Conservation (phyloP, 1,139 yeast species). For the Debaryomycetaceae sp. region DNA sequence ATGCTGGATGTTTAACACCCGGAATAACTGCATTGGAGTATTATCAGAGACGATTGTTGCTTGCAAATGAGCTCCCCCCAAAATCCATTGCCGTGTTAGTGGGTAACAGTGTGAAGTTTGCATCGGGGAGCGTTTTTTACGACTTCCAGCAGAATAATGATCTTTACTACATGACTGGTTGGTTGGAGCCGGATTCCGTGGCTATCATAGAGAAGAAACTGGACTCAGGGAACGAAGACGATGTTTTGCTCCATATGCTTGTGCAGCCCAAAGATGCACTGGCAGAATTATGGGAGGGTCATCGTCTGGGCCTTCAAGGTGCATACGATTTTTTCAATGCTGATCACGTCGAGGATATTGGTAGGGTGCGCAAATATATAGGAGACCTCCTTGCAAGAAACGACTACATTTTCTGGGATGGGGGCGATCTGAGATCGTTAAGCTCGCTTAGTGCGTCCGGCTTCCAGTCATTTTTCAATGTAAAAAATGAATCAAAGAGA, state of each 20-base stretch:
- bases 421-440: slow-evolving; percentile 10
- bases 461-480: slow-evolving; percentile 14
- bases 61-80: slow-evolving; percentile 57
- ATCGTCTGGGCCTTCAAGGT: slow-evolving; percentile 80
- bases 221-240: slow-evolving; percentile 47
- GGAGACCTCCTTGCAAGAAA: slow-evolving; percentile 44
- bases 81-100: slow-evolving; percentile 70
- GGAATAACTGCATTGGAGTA: slow-evolving; percentile 85
- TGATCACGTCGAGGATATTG: slow-evolving; percentile 61
- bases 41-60: slow-evolving; percentile 58
- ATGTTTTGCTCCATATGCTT: slow-evolving; percentile 66
- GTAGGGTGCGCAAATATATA: slow-evolving; percentile 39
- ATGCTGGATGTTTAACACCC: slow-evolving; percentile 79
- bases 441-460: background rate
- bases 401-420: slow-evolving; percentile 49
- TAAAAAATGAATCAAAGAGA: slow-evolving; percentile 6
- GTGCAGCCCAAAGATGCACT: slow-evolving; percentile 80
- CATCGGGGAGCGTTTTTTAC: slow-evolving; percentile 88
- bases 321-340: slow-evolving; percentile 84
- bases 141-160: slow-evolving; percentile 92
- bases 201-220: slow-evolving; percentile 62
- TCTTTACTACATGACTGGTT: slow-evolving; percentile 82
- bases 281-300: slow-evolving; percentile 94
- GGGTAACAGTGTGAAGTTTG: slow-evolving; percentile 69
- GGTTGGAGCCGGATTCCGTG: slow-evolving; percentile 88